Evolutionary conservation across 2,329 filamentous ascomycete genomes (phyloP), one percentile per base, ranked within the genome.

Genomic region (Fusarium sp.): DNA sequence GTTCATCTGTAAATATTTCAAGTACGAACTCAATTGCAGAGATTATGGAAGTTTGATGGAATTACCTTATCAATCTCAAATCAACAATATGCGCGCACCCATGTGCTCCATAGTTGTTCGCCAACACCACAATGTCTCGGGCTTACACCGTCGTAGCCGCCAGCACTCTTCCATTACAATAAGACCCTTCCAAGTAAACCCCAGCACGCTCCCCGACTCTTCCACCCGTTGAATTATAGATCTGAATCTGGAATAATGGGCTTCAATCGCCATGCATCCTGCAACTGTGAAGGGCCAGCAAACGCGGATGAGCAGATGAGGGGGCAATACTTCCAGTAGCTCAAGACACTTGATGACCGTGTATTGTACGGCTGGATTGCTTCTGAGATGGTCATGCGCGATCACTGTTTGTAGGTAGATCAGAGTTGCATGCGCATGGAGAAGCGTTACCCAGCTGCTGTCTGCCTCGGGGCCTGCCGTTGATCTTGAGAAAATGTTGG

Each of bases 141-240:
- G 16, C 7, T 58, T 58, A 18, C 44, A 36, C 23, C 39, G 46
- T 34, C 46, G 46, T 2, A 62, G 8, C 53, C 39, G 16, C 52
- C 60, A 62, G 18, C 60, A 62, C 39, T 62, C 52, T 47, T 62
- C 60, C 60, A 58, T 62, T 0, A 62, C 53, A 46, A 62, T 58
- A 12, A 62, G 60, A n/a, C 60, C 60, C 7, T 58, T 62, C 60
- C 60, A 62, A 0, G 60, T 58, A 52, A 62, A 62, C 8, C 60
- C 53, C 6, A 62, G 7, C 12, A 62, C 60, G 13, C 34, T 6
- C 30, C 53, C 46, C 15, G 39, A 3, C 13, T 41, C 31, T 13
- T 62, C 53, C 18, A 62, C 60, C 15, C 36, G 53, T 31, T 6
- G 46, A 16, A 62, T 30, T 8, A 52, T 41, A 4, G 39, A 46